Evolutionary conservation across 2,329 filamentous ascomycete species (phyloP).

Genomic region (Ophiostoma sp.): DNA sequence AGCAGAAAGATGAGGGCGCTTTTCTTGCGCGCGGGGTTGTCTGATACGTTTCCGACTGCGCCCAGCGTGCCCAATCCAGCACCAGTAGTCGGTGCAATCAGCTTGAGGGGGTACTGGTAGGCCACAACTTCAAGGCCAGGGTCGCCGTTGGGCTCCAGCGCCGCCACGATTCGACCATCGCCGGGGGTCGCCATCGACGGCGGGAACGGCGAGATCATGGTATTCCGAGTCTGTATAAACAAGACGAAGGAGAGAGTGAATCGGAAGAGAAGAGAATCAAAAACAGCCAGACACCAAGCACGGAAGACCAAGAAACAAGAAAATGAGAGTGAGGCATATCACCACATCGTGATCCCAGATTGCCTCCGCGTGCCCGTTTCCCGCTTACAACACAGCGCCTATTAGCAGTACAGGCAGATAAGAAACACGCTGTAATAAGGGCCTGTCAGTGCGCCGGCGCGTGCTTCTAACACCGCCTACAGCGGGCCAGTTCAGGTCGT

Average conservation of each 20-base stretch:
- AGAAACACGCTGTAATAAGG: not conserved
- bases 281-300: not conserved
- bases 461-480: not conserved
- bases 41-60: slow-evolving; percentile 30
- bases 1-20: slow-evolving; percentile 81
- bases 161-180: slow-evolving; percentile 69
- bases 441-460: not conserved
- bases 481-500: not conserved
- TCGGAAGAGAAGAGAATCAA: not conserved
- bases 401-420: not conserved
- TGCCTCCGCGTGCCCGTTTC: too few species aligned
- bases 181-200: slow-evolving; percentile 68
- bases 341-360: not conserved
- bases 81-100: slow-evolving; percentile 65
- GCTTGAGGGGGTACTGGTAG: slow-evolving; percentile 92
- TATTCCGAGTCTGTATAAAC: not conserved
- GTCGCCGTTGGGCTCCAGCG: slow-evolving; percentile 62
- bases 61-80: slow-evolving; percentile 4
- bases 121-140: slow-evolving; percentile 69
- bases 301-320: not conserved
- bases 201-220: slow-evolving; percentile 67
- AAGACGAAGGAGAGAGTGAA: not conserved
- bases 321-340: not conserved
- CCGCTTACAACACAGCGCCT: not conserved
- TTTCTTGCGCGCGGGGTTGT: slow-evolving; percentile 37